A percentile compares a stretch with the other conserved stretches of the same genome.
phyloP scores from a whole-genome alignment of 371 early-diverging fungal genomes.

The Mucor circinelloides region DNA sequence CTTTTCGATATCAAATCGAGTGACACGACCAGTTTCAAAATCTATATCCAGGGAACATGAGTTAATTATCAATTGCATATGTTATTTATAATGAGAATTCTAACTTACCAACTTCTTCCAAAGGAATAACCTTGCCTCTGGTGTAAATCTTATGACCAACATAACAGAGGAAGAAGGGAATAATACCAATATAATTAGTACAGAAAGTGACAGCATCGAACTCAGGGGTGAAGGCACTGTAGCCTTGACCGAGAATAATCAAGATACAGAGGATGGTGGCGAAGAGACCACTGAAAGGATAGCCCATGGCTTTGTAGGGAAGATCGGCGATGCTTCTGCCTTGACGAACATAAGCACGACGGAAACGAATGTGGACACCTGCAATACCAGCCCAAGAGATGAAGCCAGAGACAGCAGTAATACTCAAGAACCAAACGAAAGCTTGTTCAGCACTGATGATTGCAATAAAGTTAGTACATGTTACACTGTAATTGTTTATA shows the following conservation, averaged over 20 bases:
- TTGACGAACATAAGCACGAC: slow-evolving; percentile 74
- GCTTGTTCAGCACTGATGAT: slow-evolving; percentile 48
- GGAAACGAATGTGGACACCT: slow-evolving; percentile 83
- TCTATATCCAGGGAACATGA: slow-evolving; percentile 14
- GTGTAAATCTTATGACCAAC: slow-evolving; percentile 46
- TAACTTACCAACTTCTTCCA: slow-evolving; percentile 56
- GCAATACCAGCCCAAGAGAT: slow-evolving; percentile 80
- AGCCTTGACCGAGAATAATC: slow-evolving; percentile 65
- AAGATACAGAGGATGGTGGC: slow-evolving; percentile 48
- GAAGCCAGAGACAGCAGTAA: slow-evolving; percentile 77
- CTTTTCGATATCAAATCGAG: slow-evolving; percentile 36
- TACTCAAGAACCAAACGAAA: slow-evolving; percentile 74
- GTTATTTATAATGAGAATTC: not conserved
- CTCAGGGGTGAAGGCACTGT: slow-evolving; percentile 30
- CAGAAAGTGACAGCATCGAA: slow-evolving; percentile 30
- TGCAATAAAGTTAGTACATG: not conserved
- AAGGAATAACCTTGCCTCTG: slow-evolving; percentile 55
- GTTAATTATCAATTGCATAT: not conserved
- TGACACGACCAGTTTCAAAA: slow-evolving; percentile 45
- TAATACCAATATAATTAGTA: slow-evolving; percentile 45
- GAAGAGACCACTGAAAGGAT: slow-evolving; percentile 70
- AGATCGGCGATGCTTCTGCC: slow-evolving; percentile 65
- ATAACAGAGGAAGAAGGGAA: slow-evolving; percentile 50
- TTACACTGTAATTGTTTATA: not conserved
- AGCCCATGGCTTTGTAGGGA: slow-evolving; percentile 72